Evolutionary conservation across 23 red algal species (phyloP), one percentile per base, ranked within the genome.

Genomic region (Cyanidium caldarium): DNA sequence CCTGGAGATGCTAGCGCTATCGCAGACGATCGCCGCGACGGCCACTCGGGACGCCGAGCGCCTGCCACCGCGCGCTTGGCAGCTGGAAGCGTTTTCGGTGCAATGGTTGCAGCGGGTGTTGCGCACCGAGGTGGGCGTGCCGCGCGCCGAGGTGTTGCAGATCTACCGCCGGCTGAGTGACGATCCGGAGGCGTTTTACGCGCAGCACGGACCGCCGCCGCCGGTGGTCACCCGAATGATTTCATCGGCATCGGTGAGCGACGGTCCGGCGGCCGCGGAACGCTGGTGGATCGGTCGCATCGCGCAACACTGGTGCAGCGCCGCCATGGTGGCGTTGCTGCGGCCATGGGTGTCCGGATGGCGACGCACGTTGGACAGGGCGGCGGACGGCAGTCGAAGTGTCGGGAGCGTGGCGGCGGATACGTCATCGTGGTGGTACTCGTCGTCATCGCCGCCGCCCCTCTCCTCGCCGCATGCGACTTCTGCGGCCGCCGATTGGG

Each of bases 1-100:
- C 20, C 67, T 86, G 66, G 82, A 86, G 58, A 38, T 44, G 38
- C 26, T 72, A 15, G 46, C 73, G 37, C 76, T 78, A 10, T 61
- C 51, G 7, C 10, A 28, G 31, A 28, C 51, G 7, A 28, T 28
- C 19, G n/a, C 31, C 51, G 51, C 51, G 51, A 10, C 12, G 10
- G 40, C 40, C 12, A n/a, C n/a, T n/a, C n/a, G n/a, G n/a, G n/a
- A n/a, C n/a, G n/a, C 51, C 10, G 51, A 61, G 31, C 19, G n/a
- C 23, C 12, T 44, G 40, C 10, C 10, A 10, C 40, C 40, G 40
- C 10, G 12, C 17, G 13, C 51, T 28, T 61, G 51, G 51, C 31
- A 16, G n/a, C 51, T 61, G 23, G 51, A 61, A 28, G 10, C 51
- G 51, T 61, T 61, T 28, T 61, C 51, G 23, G 7, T 61, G 51